Evolutionary conservation across 2,329 filamentous ascomycete species (phyloP).

Genomic region (Cordyceps sp.): DNA sequence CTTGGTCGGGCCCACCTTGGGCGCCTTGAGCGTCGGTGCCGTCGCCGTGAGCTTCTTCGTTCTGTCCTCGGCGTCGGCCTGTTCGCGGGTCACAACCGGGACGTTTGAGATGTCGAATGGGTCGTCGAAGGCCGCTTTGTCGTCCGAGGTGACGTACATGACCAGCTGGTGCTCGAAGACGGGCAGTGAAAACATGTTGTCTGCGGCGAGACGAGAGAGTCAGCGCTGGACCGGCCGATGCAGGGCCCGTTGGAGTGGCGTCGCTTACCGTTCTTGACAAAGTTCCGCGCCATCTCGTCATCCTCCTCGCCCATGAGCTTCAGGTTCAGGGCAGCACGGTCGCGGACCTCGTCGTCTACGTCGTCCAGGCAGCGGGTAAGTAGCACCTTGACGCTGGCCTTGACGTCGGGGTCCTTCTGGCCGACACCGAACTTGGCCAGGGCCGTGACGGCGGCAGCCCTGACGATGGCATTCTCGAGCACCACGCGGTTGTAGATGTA

Average conservation of each 20-base stretch:
- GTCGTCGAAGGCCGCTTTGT: slow-evolving; percentile 65
- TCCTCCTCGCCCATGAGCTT: slow-evolving; percentile 86
- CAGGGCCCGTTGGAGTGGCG: background rate
- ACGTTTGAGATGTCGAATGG: slow-evolving; percentile 87
- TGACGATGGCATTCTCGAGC: slow-evolving; percentile 87
- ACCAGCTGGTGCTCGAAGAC: slow-evolving; percentile 95
- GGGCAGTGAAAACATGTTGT: slow-evolving; percentile 87
- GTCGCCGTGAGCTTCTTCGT: slow-evolving; percentile 94
- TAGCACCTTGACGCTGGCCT: slow-evolving; percentile 84
- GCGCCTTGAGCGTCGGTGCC: slow-evolving; percentile 85
- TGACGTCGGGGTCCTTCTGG: slow-evolving; percentile 91
- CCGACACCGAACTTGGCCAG: slow-evolving; percentile 94
- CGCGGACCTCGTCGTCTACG: slow-evolving; percentile 91
- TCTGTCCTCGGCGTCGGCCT: slow-evolving; percentile 88
- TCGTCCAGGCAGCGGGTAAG: slow-evolving; percentile 90
- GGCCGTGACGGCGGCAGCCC: slow-evolving; percentile 88
- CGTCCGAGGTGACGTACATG: slow-evolving; percentile 89
- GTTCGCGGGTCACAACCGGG: slow-evolving; percentile 85
- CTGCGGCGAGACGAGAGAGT: slow-evolving; percentile 24
- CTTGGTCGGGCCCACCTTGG: slow-evolving; percentile 65
- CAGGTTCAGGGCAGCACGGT: slow-evolving; percentile 84
- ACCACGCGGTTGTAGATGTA: slow-evolving; percentile 99
- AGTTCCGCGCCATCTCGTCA: slow-evolving; percentile 68
- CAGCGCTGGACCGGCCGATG: background rate
- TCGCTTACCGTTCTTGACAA: slow-evolving; percentile 76